Base-by-base conservation (phyloP, 805 yeast genomes). In the Metschnikowia cubensis region DNA sequence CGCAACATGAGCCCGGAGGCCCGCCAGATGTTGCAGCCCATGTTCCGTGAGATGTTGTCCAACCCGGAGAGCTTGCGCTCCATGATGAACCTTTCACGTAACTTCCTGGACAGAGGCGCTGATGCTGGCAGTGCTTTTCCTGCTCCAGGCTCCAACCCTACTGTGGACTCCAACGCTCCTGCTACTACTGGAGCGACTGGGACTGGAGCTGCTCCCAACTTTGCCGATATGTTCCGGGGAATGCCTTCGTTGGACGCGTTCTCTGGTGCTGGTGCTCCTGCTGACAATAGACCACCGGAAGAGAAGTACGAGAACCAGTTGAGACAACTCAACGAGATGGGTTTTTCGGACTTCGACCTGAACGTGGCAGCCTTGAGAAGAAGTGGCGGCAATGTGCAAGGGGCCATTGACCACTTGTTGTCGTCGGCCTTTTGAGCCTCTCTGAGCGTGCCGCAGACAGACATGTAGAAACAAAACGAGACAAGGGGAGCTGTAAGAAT, bases 311-410 rank as follows among this genome's bases (percentile, higher is more conserved):
- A 69, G 54, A 58, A 50, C 39, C 77, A 74, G 54, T 69, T 74
- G 60, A 62, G 75, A 54, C 78, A 73, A 57, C 69, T 74, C 59
- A 74, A 74, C 58, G 78, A 74, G 53, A 74, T 74, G 78, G 78
- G 78, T n/a, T 92, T 92, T 72, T 82, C 81, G 58, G 97, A 92
- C 58, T 92, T 92, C 64, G 98, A 92, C 58, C 79, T 88, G 58
- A 94, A 94, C 63, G 90, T 94, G 21, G 84, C 83, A 29, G 98
- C 98, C 1, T 77, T 94, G 60, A 83, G 97, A 73, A 83, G 98
- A 70, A 83, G 92, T 49, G 99, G 99, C 33, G 99, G 99, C 7
- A 88, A 91, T 55, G 97, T 92, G 22, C 97, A 92, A 71, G 97
- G 97, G 42, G 99, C 99, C 10, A 76, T 92, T 46, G 97, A 92